phyloP scores from a whole-genome alignment of 1,139 yeast genomes.

The Yamadazyma jaroonii region DNA sequence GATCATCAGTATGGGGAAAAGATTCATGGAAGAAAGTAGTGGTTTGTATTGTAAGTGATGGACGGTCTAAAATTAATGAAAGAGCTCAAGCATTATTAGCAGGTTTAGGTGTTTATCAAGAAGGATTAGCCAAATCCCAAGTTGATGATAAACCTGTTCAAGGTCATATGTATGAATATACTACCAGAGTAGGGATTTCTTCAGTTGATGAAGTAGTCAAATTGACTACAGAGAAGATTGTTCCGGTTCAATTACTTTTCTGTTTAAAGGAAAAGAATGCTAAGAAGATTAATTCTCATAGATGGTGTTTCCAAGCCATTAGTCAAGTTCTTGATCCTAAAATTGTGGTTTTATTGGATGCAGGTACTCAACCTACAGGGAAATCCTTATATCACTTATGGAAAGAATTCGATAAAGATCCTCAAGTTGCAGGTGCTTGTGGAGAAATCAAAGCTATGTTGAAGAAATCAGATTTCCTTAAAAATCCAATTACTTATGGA shows the following conservation, averaged over 20 bases:
- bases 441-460: constrained; percentile 48
- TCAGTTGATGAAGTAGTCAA: constrained; percentile 46
- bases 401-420: constrained; percentile 48
- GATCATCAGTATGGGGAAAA: constrained; percentile 46
- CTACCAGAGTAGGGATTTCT: constrained; percentile 48
- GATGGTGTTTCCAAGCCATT: constrained; percentile 52
- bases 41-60: constrained; percentile 48
- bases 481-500: constrained; percentile 47
- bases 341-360: constrained; percentile 43
- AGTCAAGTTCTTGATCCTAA: constrained; percentile 45
- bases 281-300: constrained; percentile 47
- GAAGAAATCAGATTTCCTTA: constrained; percentile 37
- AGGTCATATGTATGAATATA: constrained; percentile 48
- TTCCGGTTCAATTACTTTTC: constrained; percentile 46
- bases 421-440: constrained; percentile 51
- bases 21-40: constrained; percentile 51
- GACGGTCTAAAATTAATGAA: constrained; percentile 47
- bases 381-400: constrained; percentile 46
- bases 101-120: constrained; percentile 49
- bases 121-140: constrained; percentile 46
- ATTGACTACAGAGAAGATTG: constrained; percentile 47
- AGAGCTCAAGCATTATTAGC: constrained; percentile 49
- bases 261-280: constrained; percentile 48
- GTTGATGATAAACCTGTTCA: constrained; percentile 47
- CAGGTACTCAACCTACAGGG: constrained; percentile 49